phyloP scores from a whole-genome alignment of 2,329 filamentous ascomycete genomes.

The Fusarium goolgardi region DNA sequence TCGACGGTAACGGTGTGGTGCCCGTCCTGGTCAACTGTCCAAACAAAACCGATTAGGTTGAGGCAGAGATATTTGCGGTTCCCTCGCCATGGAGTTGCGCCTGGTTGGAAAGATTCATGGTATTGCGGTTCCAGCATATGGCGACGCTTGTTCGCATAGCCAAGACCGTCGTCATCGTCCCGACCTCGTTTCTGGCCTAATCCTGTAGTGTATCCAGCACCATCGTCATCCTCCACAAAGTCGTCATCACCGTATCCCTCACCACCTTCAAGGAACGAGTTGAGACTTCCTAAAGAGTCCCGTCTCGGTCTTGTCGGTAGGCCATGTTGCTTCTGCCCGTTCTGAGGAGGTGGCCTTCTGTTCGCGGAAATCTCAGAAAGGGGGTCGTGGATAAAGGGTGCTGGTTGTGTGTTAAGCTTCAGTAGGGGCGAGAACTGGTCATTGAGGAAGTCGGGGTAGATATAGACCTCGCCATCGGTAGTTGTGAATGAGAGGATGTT shows the following conservation, averaged over 20 bases:
- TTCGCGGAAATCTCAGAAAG: slow-evolving; percentile 77
- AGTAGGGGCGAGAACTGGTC: slow-evolving; percentile 68
- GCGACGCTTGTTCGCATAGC: slow-evolving; percentile 61
- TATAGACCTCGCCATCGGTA: slow-evolving; percentile 91
- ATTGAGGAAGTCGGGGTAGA: slow-evolving; percentile 77
- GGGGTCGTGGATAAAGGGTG: slow-evolving; percentile 88
- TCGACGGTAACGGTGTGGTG: slow-evolving; percentile 96
- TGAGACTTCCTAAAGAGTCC: slow-evolving; percentile 79
- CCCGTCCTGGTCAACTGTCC: slow-evolving; percentile 95
- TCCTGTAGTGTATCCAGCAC: slow-evolving; percentile 83
- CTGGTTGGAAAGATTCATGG: slow-evolving; percentile 90
- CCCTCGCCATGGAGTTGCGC: slow-evolving; percentile 94
- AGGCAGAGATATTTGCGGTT: slow-evolving; percentile 93
- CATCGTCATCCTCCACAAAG: slow-evolving; percentile 95
- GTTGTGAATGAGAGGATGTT: slow-evolving; percentile 94
- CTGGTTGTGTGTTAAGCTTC: slow-evolving; percentile 72
- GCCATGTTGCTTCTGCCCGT: slow-evolving; percentile 64
- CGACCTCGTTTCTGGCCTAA: slow-evolving; percentile 62
- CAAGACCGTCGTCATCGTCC: slow-evolving; percentile 64
- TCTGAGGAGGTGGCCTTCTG: slow-evolving; percentile 64
- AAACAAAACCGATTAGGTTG: slow-evolving; percentile 93
- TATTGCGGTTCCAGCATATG: slow-evolving; percentile 70
- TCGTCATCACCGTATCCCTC: slow-evolving; percentile 71
- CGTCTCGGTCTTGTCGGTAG: slow-evolving; percentile 64
- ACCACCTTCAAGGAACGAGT: slow-evolving; percentile 78